phyloP scores from a whole-genome alignment of 2,329 filamentous ascomycete genomes.

The Sporothrix phasma region DNA sequence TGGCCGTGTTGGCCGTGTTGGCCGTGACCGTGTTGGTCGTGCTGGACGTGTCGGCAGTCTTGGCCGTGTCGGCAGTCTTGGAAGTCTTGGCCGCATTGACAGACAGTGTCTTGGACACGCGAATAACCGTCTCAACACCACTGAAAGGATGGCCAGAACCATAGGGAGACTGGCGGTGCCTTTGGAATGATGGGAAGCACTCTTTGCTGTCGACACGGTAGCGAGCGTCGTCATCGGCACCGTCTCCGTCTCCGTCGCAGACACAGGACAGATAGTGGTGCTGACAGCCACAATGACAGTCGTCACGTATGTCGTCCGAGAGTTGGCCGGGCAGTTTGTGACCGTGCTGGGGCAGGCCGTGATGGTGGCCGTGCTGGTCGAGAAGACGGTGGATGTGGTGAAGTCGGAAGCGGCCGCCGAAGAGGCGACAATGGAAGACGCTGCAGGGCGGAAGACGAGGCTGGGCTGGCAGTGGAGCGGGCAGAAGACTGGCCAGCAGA shows the following conservation, averaged over 20 bases:
- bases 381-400: not conserved
- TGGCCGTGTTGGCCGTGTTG: not conserved
- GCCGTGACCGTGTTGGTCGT: too few relatives aligned
- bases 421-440: not conserved
- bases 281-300: constrained; percentile 11
- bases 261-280: constrained; percentile 10
- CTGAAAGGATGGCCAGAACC: not conserved
- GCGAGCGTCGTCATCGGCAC: not conserved
- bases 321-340: constrained; percentile 10
- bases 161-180: not conserved
- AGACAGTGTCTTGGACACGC: too few relatives aligned
- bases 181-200: too few relatives aligned
- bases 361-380: constrained; percentile 11
- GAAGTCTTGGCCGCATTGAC: too few relatives aligned
- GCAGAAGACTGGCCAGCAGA: not conserved
- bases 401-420: not conserved
- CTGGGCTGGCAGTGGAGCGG: not conserved
- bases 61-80: too few relatives aligned
- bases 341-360: constrained; percentile 13
- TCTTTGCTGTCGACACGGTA: not conserved
- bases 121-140: not conserved
- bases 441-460: not conserved
- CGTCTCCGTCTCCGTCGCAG: not conserved
- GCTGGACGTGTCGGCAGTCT: not conserved
- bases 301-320: constrained; percentile 1